A percentile compares a stretch with the other conserved stretches of the same genome.
Evolutionary conservation across 495 filamentous ascomycete species (phyloP).

Genomic region (Talaromyces liani): DNA sequence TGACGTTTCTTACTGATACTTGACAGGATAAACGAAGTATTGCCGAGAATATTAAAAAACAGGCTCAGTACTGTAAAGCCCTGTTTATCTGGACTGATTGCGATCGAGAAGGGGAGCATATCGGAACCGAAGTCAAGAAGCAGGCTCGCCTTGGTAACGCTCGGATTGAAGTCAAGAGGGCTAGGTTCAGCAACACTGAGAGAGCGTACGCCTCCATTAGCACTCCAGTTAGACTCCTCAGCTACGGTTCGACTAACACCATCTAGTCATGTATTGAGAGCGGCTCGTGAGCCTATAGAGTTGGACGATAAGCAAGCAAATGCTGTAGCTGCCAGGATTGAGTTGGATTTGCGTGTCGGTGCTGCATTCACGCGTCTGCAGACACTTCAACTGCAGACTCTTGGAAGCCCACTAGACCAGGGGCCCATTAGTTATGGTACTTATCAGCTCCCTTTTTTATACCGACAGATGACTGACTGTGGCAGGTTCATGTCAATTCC

Average conservation of each 20-base stretch:
- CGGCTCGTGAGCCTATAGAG: conserved; percentile 65
- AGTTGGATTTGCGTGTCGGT: conserved; percentile 87
- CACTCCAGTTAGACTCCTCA: too few relatives aligned
- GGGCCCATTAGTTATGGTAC: conserved; percentile 81
- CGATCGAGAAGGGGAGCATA: conserved; percentile 95
- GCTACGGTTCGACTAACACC: not conserved
- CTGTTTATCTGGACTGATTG: conserved; percentile 99
- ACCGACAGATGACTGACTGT: conserved; percentile 14
- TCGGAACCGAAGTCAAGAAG: conserved; percentile 84
- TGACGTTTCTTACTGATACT: not conserved
- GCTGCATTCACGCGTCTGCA: conserved; percentile 87
- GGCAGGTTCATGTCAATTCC: conserved; percentile 90
- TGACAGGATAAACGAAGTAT: conserved; percentile 68
- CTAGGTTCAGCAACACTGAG: conserved; percentile 93
- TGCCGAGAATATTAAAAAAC: conserved; percentile 72
- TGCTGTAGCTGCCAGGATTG: conserved; percentile 83
- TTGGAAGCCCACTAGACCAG: conserved; percentile 54
- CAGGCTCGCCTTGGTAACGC: conserved; percentile 69
- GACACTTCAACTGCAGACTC: conserved; percentile 60
- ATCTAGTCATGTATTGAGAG: conserved; percentile 66
- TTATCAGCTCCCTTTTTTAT: not conserved
- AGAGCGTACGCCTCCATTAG: conserved; percentile 54
- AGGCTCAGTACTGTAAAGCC: conserved; percentile 60
- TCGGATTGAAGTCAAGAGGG: conserved; percentile 71
- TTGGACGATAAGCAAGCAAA: conserved; percentile 82